Evolutionary conservation across 495 filamentous ascomycete genomes (phyloP).

Genomic region (Podospora pseudocomata): DNA sequence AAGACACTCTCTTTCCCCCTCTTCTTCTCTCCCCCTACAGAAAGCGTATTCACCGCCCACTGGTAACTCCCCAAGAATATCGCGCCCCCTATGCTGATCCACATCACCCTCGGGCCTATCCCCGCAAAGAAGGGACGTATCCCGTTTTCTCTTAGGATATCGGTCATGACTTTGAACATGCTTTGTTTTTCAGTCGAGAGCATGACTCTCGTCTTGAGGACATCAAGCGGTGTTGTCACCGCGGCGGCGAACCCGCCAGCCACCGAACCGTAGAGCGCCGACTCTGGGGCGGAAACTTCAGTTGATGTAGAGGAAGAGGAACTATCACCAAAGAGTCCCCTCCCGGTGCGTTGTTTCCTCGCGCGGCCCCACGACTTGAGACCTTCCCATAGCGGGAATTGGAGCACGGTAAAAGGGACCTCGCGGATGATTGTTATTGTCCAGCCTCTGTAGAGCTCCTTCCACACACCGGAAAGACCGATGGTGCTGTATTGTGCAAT

Average conservation of each 20-base stretch:
- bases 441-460: constrained; percentile 87
- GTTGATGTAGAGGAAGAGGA: not conserved
- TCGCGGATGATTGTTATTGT: constrained; percentile 88
- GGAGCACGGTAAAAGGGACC: constrained; percentile 93
- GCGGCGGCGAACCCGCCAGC: constrained; percentile 84
- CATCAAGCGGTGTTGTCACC: constrained; percentile 89
- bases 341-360: constrained; percentile 35
- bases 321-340: constrained; percentile 47
- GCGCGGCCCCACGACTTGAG: constrained; percentile 62
- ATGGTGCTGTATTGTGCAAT: constrained; percentile 48
- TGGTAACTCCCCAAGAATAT: constrained; percentile 97
- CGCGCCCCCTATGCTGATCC: constrained; percentile 91
- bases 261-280: constrained; percentile 78
- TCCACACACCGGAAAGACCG: constrained; percentile 58
- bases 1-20: constrained; percentile 31
- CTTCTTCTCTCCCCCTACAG: constrained; percentile 33
- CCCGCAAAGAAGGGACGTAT: constrained; percentile 79
- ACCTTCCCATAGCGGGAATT: constrained; percentile 95
- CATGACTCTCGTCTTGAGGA: constrained; percentile 97
- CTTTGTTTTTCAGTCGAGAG: constrained; percentile 61
- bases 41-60: constrained; percentile 73
- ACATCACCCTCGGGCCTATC: constrained; percentile 81
- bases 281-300: constrained; percentile 68
- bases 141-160: constrained; percentile 68
- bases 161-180: constrained; percentile 55